Evolutionary conservation across 2,329 filamentous ascomycete genomes (phyloP).

Genomic region (Calycina herbarum): DNA sequence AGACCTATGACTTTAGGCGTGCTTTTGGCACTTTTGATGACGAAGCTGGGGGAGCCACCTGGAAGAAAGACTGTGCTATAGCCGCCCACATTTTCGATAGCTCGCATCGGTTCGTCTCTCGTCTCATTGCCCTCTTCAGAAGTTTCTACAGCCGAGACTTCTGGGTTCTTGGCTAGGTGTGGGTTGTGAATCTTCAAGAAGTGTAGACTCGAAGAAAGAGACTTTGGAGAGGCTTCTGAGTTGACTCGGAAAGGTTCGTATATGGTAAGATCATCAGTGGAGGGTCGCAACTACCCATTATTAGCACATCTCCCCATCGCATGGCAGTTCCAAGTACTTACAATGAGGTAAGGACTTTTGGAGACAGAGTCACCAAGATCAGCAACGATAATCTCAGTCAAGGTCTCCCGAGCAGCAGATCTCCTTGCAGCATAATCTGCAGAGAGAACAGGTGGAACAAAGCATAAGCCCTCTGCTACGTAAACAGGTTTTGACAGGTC

Average conservation of each 20-base stretch:
- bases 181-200: conserved; percentile 77
- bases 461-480: conserved; percentile 72
- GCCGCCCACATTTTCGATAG: conserved; percentile 64
- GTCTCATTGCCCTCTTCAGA: conserved; percentile 49
- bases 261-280: conserved; percentile 78
- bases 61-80: conserved; percentile 82
- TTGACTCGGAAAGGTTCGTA: conserved; percentile 74
- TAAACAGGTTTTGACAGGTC: conserved; percentile 72
- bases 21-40: conserved; percentile 80
- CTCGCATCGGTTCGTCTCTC: conserved; percentile 45
- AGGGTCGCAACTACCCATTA: conserved; percentile 64
- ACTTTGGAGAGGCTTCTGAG: conserved; percentile 22
- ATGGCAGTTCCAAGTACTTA: conserved; percentile 45
- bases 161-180: conserved; percentile 58
- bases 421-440: conserved; percentile 69
- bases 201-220: conserved; percentile 51
- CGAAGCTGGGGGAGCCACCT: conserved; percentile 75
- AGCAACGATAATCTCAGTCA: conserved; percentile 80
- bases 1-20: conserved; percentile 73
- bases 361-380: conserved; percentile 76
- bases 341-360: conserved; percentile 77
- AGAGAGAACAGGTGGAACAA: conserved; percentile 74
- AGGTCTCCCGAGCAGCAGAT: conserved; percentile 67
- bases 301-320: no score
- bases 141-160: conserved; percentile 48